Evolutionary conservation across 1,284 basidiomycete genomes (phyloP).

Genomic region (Fomitopsis palustris): DNA sequence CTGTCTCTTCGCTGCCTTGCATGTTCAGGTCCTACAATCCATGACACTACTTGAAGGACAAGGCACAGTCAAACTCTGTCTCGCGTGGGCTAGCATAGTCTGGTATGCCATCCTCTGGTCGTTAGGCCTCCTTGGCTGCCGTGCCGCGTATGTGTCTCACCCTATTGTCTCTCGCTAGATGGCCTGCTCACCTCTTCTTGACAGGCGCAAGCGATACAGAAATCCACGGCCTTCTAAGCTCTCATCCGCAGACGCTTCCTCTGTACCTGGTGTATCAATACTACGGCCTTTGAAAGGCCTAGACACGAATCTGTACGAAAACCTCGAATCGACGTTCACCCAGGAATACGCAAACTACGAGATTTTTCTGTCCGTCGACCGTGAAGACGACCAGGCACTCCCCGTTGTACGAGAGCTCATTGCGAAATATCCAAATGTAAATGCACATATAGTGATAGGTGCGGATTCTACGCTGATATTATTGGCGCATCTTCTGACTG

Average conservation of each 20-base stretch:
- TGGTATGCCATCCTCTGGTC: slow-evolving; percentile 79
- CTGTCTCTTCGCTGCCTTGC: neutral
- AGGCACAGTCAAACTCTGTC: slow-evolving; percentile 14
- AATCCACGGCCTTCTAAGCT: slow-evolving; percentile 63
- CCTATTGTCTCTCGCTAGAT: slow-evolving; percentile 1
- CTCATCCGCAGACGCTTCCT: slow-evolving; percentile 43
- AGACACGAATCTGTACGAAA: slow-evolving; percentile 91
- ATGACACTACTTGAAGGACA: neutral
- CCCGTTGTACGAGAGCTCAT: slow-evolving; percentile 74
- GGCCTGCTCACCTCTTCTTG: neutral
- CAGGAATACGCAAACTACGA: slow-evolving; percentile 90
- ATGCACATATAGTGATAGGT: slow-evolving; percentile 77
- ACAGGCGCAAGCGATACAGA: slow-evolving; percentile 71
- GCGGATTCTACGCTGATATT: slow-evolving; percentile 24
- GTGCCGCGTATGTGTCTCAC: slow-evolving; percentile 63
- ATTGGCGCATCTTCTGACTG: slow-evolving; percentile 9
- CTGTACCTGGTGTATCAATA: slow-evolving; percentile 85
- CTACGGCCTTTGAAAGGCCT: slow-evolving; percentile 89
- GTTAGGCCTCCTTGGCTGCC: slow-evolving; percentile 74
- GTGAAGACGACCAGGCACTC: slow-evolving; percentile 80
- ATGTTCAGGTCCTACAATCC: neutral
- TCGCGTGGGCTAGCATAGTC: slow-evolving; percentile 48
- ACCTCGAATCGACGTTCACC: slow-evolving; percentile 85
- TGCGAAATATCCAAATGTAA: slow-evolving; percentile 70
- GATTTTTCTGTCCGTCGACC: slow-evolving; percentile 83